Base-by-base conservation (phyloP, 768 basidiomycete species). In the Paxillus ammoniavirescens region DNA sequence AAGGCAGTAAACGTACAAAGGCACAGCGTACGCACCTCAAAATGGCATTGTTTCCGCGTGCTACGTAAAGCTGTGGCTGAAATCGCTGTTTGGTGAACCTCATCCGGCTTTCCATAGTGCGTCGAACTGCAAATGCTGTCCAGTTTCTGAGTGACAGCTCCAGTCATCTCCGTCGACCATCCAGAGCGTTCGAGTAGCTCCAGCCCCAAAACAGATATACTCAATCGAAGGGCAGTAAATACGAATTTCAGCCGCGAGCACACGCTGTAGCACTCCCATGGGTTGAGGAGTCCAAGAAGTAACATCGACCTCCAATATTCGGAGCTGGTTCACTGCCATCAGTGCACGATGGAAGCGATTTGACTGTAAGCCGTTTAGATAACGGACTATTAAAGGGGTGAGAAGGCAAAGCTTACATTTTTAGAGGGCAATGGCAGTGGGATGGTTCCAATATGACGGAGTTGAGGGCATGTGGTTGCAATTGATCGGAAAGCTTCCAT, bases 401-500 rank as follows among this genome's bases (percentile, higher is more conserved):
- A 40, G 42, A 54, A 47, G 44, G 26, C 49, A 52, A 17, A 13
- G 42, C 73, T 67, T 62, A 77, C 76, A 58, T 74, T 61, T 54
- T 55, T 56, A 38, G 53, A 38, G 1, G 69, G 69, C 38, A 75
- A 58, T 2, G 72, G 62, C n/a, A 70, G 55, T 55, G 70, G 64
- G 33, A 78, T 63, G 12, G 73, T 61, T 54, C 77, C 76, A 36
- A 78, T 53, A 59, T 76, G 61, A 53, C 65, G 72, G 56, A 78
- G 63, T 41, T 63, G 54, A 8, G 73, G 63, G 35, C 69, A 71
- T 50, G 69, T 55, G 53, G 57, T 61, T 50, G 74, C 64, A 53
- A 74, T 64, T 59, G 66, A 66, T 51, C 64, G 62, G 43, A 75
- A 50, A 33, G 60, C 60, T 47, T 70, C 67, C 15, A 64, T 53